Conservation (phyloP, 441 rosid species). For the Metrosideros polymorpha region DNA sequence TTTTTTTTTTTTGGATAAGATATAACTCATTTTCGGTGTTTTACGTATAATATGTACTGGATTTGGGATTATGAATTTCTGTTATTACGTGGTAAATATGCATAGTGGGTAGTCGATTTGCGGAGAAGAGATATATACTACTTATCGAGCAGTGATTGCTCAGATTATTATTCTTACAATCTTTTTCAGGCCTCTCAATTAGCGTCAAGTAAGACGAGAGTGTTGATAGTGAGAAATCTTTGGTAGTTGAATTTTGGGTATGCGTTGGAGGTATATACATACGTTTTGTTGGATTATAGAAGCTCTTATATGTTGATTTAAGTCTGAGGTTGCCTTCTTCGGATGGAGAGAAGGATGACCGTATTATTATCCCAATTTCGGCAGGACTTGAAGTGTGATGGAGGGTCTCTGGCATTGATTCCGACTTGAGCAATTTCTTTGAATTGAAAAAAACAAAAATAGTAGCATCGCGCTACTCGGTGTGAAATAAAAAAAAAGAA, state of each 20-base stretch:
- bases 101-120: not conserved
- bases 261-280: not conserved
- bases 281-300: not conserved
- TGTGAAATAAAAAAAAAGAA: not conserved
- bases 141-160: not conserved
- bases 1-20: not conserved
- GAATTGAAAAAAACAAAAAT: not conserved
- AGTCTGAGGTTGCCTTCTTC: accelerated
- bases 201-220: not conserved
- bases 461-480: not conserved
- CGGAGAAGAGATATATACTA: not conserved
- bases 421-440: not conserved
- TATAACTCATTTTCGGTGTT: not conserved
- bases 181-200: not conserved
- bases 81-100: no score
- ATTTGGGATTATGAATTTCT: no score
- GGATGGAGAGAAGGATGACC: not conserved
- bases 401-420: no score
- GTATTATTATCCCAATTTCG: not conserved
- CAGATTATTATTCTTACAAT: not conserved
- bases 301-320: not conserved
- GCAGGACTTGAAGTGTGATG: not conserved
- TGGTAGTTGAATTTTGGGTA: not conserved
- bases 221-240: no score
- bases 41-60: no score